These are phyloP conservation scores for Epichloe sylvatica DNA, from an alignment of 2,329 filamentous ascomycete species.

Conservation along the genomic window DNA sequence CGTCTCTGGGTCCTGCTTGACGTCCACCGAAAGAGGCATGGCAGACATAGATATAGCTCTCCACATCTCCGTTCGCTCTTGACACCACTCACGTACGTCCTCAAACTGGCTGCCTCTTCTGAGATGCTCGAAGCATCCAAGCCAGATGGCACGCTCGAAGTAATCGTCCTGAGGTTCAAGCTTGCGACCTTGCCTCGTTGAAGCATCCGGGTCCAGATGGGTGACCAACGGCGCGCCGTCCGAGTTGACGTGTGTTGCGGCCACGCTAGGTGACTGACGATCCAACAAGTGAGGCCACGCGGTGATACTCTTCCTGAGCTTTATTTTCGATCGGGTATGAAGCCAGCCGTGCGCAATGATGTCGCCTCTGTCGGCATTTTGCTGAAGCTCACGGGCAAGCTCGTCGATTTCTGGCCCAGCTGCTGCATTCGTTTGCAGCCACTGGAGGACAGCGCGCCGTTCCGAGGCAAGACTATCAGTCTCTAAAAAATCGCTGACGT, in stretches of 20 bases:
- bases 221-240: constrained; percentile 59
- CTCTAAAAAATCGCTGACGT: constrained; percentile 53
- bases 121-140: constrained; percentile 86
- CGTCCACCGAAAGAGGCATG: constrained; percentile 42
- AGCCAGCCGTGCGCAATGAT: constrained; percentile 83
- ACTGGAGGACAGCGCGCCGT: constrained; percentile 66
- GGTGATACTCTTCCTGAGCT: constrained; percentile 71
- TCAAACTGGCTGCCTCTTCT: constrained; percentile 64
- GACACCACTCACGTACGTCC: constrained; percentile 73
- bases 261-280: constrained; percentile 42
- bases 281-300: constrained; percentile 52
- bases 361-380: constrained; percentile 63
- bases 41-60: constrained; percentile 71
- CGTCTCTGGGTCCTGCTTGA: constrained; percentile 19
- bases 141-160: constrained; percentile 83
- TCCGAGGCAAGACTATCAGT: constrained; percentile 62
- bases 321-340: constrained; percentile 80
- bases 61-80: constrained; percentile 78
- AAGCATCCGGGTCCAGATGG: constrained; percentile 82
- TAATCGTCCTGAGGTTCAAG: constrained; percentile 74
- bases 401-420: constrained; percentile 59
- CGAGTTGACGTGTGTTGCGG: constrained; percentile 41
- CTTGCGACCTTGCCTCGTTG: constrained; percentile 61
- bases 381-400: constrained; percentile 61
- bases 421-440: constrained; percentile 68